Base-by-base conservation (phyloP, 352 stramenopile species). In the Phytophthora fragariaefolia region DNA sequence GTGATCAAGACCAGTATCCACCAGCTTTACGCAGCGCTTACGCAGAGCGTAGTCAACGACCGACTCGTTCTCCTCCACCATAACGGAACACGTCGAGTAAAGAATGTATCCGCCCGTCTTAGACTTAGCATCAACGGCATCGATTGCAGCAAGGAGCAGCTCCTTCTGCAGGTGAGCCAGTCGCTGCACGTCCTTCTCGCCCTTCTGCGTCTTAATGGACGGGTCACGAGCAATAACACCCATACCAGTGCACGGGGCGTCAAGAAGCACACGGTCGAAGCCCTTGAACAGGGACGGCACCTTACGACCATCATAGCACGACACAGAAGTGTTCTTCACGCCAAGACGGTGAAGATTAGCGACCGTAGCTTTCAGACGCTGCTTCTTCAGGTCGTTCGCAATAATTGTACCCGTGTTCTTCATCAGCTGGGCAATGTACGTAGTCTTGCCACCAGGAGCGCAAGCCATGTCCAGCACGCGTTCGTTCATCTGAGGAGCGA, bases 381-480 rank as follows among this genome's bases (percentile, higher is more conserved):
- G 95, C 69, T 98, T 97, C 79, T 98, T 99, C 23, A 99, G 76
- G 79, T 99, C 98, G 74, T 99, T 99, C 10, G 97, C 97, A 70
- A 99, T 93, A 51, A 99, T 85, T 20, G 97, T 87, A 27, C 98
- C 98, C 50, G 93, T 98, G 83, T 99, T 99, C 63, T 98, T 97
- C 98, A 99, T 99, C 32, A 99, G 83, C 80, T 99, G 98, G 18
- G 96, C 90, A 65, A 99, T 98, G 83, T 99, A 99, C 20, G 96
- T 99, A 20, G 97, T 99, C 82, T 99, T 99, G 46, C 98, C 98
- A 48, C 98, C 98, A 4, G 98, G 98, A 18, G 98, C 98, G 34
- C 96, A 96, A 34, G 92, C 97, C 96, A 99, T 99, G 79, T 99
- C 98, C 36, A 99, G 73, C 54, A 99, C 89, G 18, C 95, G 87